These are phyloP conservation scores for Graphilbum sp. DNA, from an alignment of 2,329 filamentous ascomycete genomes.

Conservation along the genomic window DNA sequence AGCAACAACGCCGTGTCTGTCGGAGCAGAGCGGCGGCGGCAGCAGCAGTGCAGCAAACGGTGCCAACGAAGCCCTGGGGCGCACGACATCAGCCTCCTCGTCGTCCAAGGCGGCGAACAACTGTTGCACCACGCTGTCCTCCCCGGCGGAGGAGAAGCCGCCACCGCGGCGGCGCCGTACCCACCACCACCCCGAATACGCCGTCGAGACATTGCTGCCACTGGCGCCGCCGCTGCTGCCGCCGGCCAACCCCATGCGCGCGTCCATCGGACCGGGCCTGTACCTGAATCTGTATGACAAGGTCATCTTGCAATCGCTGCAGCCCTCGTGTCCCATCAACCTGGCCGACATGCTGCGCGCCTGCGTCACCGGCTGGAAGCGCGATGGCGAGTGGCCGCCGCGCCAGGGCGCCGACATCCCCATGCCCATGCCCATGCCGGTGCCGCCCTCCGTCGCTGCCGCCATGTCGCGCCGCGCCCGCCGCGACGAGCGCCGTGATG, in stretches of 20 bases:
- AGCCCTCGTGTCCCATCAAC: conserved; percentile 79
- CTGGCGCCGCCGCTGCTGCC: conserved; percentile 59
- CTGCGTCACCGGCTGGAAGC: conserved; percentile 82
- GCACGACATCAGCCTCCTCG: not conserved
- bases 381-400: conserved; percentile 85
- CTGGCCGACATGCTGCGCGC: conserved; percentile 63
- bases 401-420: conserved; percentile 11
- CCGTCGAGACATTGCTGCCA: conserved; percentile 51
- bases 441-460: not conserved
- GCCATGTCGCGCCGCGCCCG: not conserved
- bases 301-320: conserved; percentile 62
- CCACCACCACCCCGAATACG: conserved; percentile 17
- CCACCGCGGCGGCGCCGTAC: too few species aligned
- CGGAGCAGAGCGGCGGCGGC: conserved; percentile 16
- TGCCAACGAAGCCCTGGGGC: not conserved
- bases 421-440: not conserved
- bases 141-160: too few species aligned
- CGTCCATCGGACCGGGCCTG: conserved; percentile 54
- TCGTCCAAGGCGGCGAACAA: not conserved
- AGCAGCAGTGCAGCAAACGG: conserved; percentile 1
- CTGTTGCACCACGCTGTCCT: not conserved
- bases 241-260: conserved; percentile 56
- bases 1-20: conserved; percentile 24
- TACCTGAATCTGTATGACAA: conserved; percentile 83
- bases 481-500: conserved; percentile 2